Conservation (phyloP, 257 asterid genomes). For the Anisodus acutangulus region DNA sequence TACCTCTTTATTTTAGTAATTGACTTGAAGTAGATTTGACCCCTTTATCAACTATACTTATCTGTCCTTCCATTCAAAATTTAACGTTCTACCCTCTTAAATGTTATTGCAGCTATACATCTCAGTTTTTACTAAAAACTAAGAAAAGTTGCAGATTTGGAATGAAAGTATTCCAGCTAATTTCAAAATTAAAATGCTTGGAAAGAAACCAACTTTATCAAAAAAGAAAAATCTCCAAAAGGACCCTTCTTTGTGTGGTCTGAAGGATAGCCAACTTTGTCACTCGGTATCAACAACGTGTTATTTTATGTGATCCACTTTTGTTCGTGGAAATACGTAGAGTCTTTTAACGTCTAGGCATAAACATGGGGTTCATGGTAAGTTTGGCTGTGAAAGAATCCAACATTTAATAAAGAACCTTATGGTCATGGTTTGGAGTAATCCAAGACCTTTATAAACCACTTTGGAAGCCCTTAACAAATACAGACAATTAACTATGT, state of each 20-base stretch:
- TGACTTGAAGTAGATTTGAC: not conserved
- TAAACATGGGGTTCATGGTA: constrained; percentile 5
- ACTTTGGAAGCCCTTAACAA: not conserved
- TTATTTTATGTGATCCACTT: constrained; percentile 3
- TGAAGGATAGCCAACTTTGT: constrained; percentile 16
- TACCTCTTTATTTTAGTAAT: constrained; percentile 1
- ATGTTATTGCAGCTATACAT: constrained; percentile 23
- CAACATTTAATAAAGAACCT: not conserved
- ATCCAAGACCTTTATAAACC: not conserved
- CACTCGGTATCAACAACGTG: not conserved
- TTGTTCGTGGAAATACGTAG: not conserved
- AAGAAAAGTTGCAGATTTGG: not conserved
- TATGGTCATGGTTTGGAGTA: not conserved
- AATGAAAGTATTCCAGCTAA: not conserved
- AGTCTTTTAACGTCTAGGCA: not conserved
- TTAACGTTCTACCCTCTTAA: not conserved
- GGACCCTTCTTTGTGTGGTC: not conserved
- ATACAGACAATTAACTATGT: not conserved
- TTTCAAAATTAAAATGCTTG: not conserved
- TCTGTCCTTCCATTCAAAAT: constrained; percentile 17
- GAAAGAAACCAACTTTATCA: not conserved
- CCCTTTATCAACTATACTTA: not conserved
- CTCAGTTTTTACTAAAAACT: not conserved
- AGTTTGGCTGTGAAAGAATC: constrained; percentile 7
- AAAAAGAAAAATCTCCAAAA: not conserved